A percentile compares a stretch with the other conserved stretches of the same genome.
Evolutionary conservation across 192 early-diverging fungal species (phyloP).

Genomic region (Chytriomyces sp.): DNA sequence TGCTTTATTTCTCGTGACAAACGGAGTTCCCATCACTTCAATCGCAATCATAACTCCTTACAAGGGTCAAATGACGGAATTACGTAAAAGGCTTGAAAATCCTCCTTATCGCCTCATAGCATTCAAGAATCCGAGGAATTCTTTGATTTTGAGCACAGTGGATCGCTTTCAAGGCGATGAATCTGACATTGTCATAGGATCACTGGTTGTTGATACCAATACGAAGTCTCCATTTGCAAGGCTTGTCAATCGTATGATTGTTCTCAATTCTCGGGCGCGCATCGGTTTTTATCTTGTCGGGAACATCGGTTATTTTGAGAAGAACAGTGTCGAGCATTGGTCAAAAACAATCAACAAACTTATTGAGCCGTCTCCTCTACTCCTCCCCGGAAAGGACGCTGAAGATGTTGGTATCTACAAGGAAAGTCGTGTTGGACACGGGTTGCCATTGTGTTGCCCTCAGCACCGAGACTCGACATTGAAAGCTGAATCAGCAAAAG

Average conservation of each 20-base stretch:
- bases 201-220: constrained; percentile 34
- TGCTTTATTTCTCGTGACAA: constrained; percentile 22
- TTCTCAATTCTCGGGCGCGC: constrained; percentile 37
- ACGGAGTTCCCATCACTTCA: constrained; percentile 35
- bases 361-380: constrained; percentile 15
- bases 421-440: constrained; percentile 17
- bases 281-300: constrained; percentile 41
- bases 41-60: constrained; percentile 45
- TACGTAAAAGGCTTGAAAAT: constrained; percentile 29
- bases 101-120: constrained; percentile 1
- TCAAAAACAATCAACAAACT: constrained; percentile 29
- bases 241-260: constrained; percentile 45
- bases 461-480: constrained; percentile 17
- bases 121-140: constrained; percentile 29
- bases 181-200: constrained; percentile 33
- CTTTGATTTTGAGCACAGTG: constrained; percentile 25
- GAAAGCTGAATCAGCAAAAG: background rate
- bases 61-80: constrained; percentile 42
- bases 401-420: background rate
- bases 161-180: constrained; percentile 45
- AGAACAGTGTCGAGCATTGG: constrained; percentile 35
- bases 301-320: constrained; percentile 36
- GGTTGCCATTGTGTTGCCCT: constrained; percentile 28
- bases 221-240: constrained; percentile 36
- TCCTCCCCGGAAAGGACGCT: background rate